Percentiles rank a stretch among this genome's conserved stretches.
Conservation (phyloP, 306 rosid genomes). For the Arachis stenosperma region DNA sequence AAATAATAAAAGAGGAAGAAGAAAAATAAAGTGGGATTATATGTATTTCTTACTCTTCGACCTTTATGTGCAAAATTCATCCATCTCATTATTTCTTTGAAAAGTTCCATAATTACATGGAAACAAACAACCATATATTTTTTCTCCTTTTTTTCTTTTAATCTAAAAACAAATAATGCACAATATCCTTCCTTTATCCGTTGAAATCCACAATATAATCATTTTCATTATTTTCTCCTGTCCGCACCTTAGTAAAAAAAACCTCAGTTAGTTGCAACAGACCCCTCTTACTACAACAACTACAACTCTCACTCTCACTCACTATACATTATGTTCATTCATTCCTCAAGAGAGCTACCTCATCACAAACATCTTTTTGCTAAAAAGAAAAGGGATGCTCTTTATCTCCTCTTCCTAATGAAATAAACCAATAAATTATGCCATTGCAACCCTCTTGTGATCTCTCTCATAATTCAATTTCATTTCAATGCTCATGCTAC, state of each 20-base stretch:
- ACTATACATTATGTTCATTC: too few species aligned
- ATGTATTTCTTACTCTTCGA: constrained; percentile 36
- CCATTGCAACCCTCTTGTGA: too few species aligned
- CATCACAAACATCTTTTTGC: too few species aligned
- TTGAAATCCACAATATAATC: not conserved
- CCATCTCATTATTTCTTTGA: constrained; percentile 42
- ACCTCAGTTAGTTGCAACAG: too few species aligned
- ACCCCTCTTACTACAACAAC: too few species aligned
- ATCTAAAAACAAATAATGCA: constrained; percentile 4
- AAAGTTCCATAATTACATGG: constrained; percentile 46
- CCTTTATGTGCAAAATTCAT: constrained; percentile 35
- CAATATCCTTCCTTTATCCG: not conserved
- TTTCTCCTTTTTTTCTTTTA: not conserved
- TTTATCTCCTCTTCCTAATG: too few species aligned
- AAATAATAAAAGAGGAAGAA: not conserved
- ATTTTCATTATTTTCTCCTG: not conserved
- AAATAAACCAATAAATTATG: too few species aligned
- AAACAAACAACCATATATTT: constrained; percentile 5
- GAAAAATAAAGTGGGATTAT: constrained; percentile 25
- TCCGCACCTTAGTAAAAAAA: too few species aligned
- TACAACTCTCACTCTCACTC: too few species aligned
- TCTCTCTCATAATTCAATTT: too few species aligned
- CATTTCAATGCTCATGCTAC: not conserved
- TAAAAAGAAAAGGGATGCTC: too few species aligned
- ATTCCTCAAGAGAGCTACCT: too few species aligned